phyloP scores from a whole-genome alignment of 257 asterid species.

The Fraxinus quadrangulata region DNA sequence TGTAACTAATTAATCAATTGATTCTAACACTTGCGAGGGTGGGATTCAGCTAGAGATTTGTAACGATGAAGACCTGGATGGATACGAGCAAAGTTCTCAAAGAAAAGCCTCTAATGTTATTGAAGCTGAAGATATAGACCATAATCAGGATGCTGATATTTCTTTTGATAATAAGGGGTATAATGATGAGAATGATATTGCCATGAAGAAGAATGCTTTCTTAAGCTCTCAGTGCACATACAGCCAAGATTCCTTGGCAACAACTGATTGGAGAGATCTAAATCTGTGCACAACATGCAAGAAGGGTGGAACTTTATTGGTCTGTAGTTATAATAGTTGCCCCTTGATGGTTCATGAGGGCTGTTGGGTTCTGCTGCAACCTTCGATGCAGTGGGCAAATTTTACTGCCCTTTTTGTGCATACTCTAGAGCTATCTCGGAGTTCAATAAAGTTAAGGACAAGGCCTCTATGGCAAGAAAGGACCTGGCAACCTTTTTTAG shows the following conservation, averaged over 20 bases:
- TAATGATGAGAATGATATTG: slow-evolving; percentile 49
- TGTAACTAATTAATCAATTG: too few relatives aligned
- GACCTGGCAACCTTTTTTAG: slow-evolving; percentile 51
- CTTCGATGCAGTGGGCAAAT: slow-evolving; percentile 47
- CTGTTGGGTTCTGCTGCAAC: slow-evolving; percentile 57
- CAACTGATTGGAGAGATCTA: slow-evolving; percentile 39
- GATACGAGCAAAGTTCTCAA: slow-evolving; percentile 18
- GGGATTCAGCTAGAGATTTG: slow-evolving; percentile 10
- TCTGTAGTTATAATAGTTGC: slow-evolving; percentile 56
- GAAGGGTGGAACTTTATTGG: slow-evolving; percentile 44
- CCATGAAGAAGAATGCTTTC: slow-evolving; percentile 44
- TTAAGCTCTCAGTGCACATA: slow-evolving; percentile 50
- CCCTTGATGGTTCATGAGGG: slow-evolving; percentile 51
- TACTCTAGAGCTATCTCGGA: slow-evolving; percentile 61
- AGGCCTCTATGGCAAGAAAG: slow-evolving; percentile 51
- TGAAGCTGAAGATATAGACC: slow-evolving; percentile 31
- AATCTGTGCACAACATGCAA: slow-evolving; percentile 57
- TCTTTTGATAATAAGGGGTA: slow-evolving; percentile 42
- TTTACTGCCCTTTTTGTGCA: slow-evolving; percentile 80
- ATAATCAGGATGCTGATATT: slow-evolving; percentile 26
- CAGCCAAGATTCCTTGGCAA: slow-evolving; percentile 50
- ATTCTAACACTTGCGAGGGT: not conserved
- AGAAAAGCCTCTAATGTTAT: slow-evolving; percentile 4
- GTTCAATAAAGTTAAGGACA: slow-evolving; percentile 46
- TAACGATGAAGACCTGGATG: slow-evolving; percentile 16